These are phyloP conservation scores for Capsella bursapastoris DNA, from an alignment of 345 rosid species.

Conservation along the genomic window DNA sequence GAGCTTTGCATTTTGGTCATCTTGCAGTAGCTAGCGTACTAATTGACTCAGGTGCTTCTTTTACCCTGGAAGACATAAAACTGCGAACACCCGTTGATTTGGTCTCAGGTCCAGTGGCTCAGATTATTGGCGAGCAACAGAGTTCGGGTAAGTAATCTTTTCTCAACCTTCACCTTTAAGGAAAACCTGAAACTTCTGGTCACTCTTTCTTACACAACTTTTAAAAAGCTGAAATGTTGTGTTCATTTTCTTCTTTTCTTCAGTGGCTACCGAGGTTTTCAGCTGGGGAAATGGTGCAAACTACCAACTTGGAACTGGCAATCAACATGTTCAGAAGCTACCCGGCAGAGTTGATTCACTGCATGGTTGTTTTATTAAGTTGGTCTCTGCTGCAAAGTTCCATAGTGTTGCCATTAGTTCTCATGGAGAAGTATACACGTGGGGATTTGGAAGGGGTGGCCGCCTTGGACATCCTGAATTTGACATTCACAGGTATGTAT, in stretches of 20 bases:
- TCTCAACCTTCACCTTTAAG: slow-evolving; percentile 24
- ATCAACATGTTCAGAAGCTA: slow-evolving; percentile 81
- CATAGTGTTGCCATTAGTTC: slow-evolving; percentile 87
- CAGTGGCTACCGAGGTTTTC: slow-evolving; percentile 86
- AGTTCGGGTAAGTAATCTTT: slow-evolving; percentile 57
- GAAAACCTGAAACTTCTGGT: slow-evolving; percentile 19
- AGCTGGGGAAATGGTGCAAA: slow-evolving; percentile 99
- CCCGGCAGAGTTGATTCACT: slow-evolving; percentile 95
- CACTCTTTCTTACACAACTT: slow-evolving; percentile 10
- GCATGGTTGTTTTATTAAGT: slow-evolving; percentile 67
- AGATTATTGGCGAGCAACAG: slow-evolving; percentile 56
- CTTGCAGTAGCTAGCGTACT: slow-evolving; percentile 92
- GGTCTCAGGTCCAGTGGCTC: slow-evolving; percentile 89
- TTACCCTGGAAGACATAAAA: slow-evolving; percentile 73
- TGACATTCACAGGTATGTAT: slow-evolving; percentile 88
- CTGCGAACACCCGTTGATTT: slow-evolving; percentile 79
- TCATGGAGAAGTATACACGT: slow-evolving; percentile 81
- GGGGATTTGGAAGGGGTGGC: slow-evolving; percentile 99
- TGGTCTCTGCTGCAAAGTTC: slow-evolving; percentile 91
- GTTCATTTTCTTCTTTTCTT: slow-evolving; percentile 32
- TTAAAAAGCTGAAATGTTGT: slow-evolving; percentile 8
- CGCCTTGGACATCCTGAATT: slow-evolving; percentile 99
- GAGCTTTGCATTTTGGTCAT: slow-evolving; percentile 98
- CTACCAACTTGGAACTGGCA: slow-evolving; percentile 97
- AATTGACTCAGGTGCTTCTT: slow-evolving; percentile 78